Percentiles rank a stretch among this genome's conserved stretches.
Evolutionary conservation across 1,139 yeast genomes (phyloP).

Genomic region (Scheffersomyces parashehatae): DNA sequence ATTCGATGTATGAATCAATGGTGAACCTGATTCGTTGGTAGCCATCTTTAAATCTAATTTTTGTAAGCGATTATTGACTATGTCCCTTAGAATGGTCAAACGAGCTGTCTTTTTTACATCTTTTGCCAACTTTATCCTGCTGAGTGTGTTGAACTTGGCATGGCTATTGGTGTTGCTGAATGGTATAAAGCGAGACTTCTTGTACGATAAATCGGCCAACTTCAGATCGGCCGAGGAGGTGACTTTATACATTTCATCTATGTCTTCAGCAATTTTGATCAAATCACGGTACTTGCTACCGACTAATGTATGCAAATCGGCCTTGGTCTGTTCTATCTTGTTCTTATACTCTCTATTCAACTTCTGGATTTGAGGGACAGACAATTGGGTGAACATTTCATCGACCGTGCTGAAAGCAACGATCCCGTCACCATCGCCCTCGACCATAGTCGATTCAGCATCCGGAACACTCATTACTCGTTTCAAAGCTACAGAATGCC

Average conservation of each 20-base stretch:
- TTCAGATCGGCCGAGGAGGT: constrained; percentile 30
- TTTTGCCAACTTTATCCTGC: constrained; percentile 15
- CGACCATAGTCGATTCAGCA: background rate
- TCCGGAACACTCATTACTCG: background rate
- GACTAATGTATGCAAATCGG: constrained; percentile 56
- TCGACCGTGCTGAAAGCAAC: constrained; percentile 23
- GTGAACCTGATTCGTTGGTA: constrained; percentile 5
- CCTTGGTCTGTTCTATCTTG: constrained; percentile 21
- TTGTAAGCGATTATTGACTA: constrained; percentile 29
- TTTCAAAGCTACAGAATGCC: no score
- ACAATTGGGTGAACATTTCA: constrained; percentile 34
- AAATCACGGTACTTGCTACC: constrained; percentile 69
- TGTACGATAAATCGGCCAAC: constrained; percentile 36
- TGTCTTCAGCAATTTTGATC: constrained; percentile 67
- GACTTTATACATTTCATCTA: constrained; percentile 51
- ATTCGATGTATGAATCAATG: constrained; percentile 26
- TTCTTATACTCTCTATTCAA: constrained; percentile 30
- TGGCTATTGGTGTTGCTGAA: constrained; percentile 22
- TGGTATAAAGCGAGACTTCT: constrained; percentile 28
- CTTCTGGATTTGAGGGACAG: constrained; percentile 37
- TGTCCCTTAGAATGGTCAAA: constrained; percentile 27
- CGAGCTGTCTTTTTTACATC: constrained; percentile 13
- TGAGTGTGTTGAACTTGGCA: constrained; percentile 20
- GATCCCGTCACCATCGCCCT: no score
- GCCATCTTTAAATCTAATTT: constrained; percentile 24